Conservation (phyloP, 192 early-diverging fungal species). For the Podila minutissima region DNA sequence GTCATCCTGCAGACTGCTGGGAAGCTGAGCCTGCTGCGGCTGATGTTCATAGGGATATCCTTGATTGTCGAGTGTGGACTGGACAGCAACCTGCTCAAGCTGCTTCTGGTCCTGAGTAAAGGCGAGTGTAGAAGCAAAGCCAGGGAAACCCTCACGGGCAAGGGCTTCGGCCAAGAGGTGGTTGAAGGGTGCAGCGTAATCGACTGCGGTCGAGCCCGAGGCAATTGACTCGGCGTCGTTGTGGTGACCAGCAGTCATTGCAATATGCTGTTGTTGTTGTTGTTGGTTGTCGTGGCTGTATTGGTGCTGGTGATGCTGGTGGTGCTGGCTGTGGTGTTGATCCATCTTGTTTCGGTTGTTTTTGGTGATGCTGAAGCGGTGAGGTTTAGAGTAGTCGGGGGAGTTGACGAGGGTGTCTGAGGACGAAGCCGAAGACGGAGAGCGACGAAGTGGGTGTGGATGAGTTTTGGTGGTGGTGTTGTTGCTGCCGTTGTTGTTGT, state of each 20-base stretch:
- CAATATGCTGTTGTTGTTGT: slow-evolving; percentile 10
- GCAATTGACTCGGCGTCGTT: slow-evolving; percentile 27
- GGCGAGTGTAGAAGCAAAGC: slow-evolving; percentile 23
- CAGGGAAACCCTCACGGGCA: slow-evolving; percentile 36
- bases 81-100: slow-evolving; percentile 35
- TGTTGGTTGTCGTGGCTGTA: background rate
- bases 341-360: slow-evolving; percentile 5
- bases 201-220: slow-evolving; percentile 30
- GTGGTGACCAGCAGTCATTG: background rate
- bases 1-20: slow-evolving; percentile 16
- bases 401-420: slow-evolving; percentile 17
- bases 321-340: background rate
- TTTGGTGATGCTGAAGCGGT: slow-evolving; percentile 2
- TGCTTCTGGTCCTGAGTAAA: slow-evolving; percentile 41
- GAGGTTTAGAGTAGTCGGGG: background rate
- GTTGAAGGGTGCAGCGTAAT: slow-evolving; percentile 19
- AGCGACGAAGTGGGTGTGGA: background rate
- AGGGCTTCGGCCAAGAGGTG: slow-evolving; percentile 39
- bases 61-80: slow-evolving; percentile 26
- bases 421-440: slow-evolving; percentile 8
- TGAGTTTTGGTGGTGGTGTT: slow-evolving; percentile 1
- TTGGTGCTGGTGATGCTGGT: slow-evolving; percentile 10
- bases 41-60: slow-evolving; percentile 14
- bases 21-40: background rate
- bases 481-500: background rate